Evolutionary conservation across 2,329 filamentous ascomycete species (phyloP), one percentile per base, ranked within the genome.

Genomic region (Aspergillus nomiae): DNA sequence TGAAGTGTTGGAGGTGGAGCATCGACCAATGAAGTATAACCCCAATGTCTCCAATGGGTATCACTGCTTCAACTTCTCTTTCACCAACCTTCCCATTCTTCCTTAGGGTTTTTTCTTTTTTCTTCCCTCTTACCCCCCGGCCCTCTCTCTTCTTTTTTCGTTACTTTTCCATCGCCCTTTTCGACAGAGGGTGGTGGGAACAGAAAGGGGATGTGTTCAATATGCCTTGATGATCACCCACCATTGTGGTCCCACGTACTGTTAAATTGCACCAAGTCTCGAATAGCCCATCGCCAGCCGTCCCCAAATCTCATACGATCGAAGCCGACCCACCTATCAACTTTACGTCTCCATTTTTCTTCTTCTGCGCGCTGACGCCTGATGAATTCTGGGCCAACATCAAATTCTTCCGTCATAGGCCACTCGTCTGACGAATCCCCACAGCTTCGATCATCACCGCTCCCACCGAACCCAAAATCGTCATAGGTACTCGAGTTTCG

Each of bases 301-400:
- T 84, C 78, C 64, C 82, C 81, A 48, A 76, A 69, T 59, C 69
- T 73, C 30, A 70, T 68, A 67, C 84, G 82, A 64, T 85, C 84
- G 67, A 84, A 80, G 58, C 85, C 85, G 67, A 94, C 87, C 95
- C 95, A 99, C 72, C 87, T 89, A 74, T 91, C 90, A 69, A 94
- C 94, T 80, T 94, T 94, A 76, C 89, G 89, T 69, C 90, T 86
- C 95, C 95, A 99, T 65, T 92, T 86, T 55, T 92, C 90, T 80
- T 99, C 95, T 79, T 99, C 95, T 72, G 94, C 92, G 63, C 91
- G 86, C 74, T 98, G 94, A 66, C 94, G 85, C 70, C 90, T 86
- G 66, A 98, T 89, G 74, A 98, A 99, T 76, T 96, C 92, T 3
- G 94, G 95, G 0, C 95, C 95, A 61, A 99, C 92, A 74, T 99